Evolutionary conservation across 495 filamentous ascomycete species (phyloP).

Genomic region (Thermochaetoides thermophila): DNA sequence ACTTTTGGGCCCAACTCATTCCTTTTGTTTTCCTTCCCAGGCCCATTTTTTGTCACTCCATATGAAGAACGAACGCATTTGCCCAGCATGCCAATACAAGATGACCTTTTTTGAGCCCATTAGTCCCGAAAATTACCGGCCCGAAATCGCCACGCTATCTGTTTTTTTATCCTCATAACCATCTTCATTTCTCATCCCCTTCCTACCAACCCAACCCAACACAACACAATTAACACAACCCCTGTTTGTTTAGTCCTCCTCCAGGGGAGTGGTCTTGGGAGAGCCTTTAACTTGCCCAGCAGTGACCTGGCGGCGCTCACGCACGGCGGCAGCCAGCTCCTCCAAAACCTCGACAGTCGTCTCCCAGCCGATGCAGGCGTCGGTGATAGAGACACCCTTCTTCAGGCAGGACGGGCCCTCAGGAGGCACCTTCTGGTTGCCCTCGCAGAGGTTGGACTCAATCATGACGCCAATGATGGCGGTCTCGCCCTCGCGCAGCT

Average conservation of each 20-base stretch:
- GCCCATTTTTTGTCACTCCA: too few relatives aligned
- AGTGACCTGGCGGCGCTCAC: slow-evolving; percentile 46
- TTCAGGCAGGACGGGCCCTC: slow-evolving; percentile 67
- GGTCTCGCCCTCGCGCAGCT: slow-evolving; percentile 74
- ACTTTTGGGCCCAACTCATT: too few relatives aligned
- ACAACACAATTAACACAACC: neutral
- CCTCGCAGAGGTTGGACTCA: slow-evolving; percentile 93
- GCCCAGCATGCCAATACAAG: too few relatives aligned
- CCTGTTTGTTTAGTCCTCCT: slow-evolving; percentile 25
- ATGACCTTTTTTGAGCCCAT: too few relatives aligned
- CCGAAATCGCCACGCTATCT: too few relatives aligned
- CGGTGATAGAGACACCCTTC: slow-evolving; percentile 92
- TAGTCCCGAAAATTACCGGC: too few relatives aligned
- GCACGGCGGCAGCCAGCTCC: slow-evolving; percentile 71
- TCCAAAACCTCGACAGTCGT: slow-evolving; percentile 73
- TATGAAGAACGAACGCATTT: too few relatives aligned
- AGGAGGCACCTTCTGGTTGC: slow-evolving; percentile 80
- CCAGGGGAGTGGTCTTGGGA: slow-evolving; percentile 23
- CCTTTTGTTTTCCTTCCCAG: too few relatives aligned
- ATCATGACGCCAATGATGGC: slow-evolving; percentile 96
- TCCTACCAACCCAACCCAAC: too few relatives aligned
- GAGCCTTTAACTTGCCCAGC: slow-evolving; percentile 13
- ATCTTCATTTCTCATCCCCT: too few relatives aligned
- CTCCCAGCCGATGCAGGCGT: slow-evolving; percentile 95
- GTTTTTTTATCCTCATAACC: too few relatives aligned